Percentiles rank a stretch among this genome's conserved stretches.
Conservation (phyloP, 345 rosid species). For the Tarenaya hassleriana region DNA sequence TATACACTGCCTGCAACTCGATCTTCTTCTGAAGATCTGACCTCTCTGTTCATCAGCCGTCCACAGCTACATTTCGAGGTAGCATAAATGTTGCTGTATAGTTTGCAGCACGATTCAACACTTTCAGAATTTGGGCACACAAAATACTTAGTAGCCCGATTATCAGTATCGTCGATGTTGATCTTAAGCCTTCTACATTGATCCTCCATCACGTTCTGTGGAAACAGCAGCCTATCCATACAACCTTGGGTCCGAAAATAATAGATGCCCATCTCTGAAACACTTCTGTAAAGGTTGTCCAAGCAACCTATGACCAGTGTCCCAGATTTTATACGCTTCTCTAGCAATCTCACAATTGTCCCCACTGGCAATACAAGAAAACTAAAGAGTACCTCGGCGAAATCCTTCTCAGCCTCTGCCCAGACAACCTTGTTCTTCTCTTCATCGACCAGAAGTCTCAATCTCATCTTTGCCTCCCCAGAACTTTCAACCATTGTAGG, state of each 20-base stretch:
- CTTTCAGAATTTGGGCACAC: background rate
- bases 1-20: conserved; percentile 13
- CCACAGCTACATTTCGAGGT: conserved; percentile 9
- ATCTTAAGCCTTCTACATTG: conserved; percentile 7
- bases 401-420: conserved; percentile 13
- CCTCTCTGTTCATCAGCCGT: conserved; percentile 1
- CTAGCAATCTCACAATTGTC: conserved; percentile 13
- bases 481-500: background rate
- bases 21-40: background rate
- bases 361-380: conserved; percentile 16
- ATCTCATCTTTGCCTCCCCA: background rate
- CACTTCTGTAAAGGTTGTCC: conserved; percentile 19
- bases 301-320: conserved; percentile 10
- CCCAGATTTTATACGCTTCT: conserved; percentile 3
- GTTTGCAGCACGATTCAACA: background rate
- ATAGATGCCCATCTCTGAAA: conserved; percentile 1
- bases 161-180: conserved; percentile 1
- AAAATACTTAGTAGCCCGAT: conserved; percentile 8
- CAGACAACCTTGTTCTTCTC: conserved; percentile 12
- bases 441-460: conserved; percentile 16
- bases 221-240: conserved; percentile 13
- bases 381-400: conserved; percentile 19
- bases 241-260: conserved; percentile 5
- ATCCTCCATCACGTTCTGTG: conserved; percentile 12
- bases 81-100: background rate